Percentiles rank a stretch among this genome's conserved stretches.
Conservation (phyloP, 352 stramenopile genomes). For the Pelagophyceae sp. region DNA sequence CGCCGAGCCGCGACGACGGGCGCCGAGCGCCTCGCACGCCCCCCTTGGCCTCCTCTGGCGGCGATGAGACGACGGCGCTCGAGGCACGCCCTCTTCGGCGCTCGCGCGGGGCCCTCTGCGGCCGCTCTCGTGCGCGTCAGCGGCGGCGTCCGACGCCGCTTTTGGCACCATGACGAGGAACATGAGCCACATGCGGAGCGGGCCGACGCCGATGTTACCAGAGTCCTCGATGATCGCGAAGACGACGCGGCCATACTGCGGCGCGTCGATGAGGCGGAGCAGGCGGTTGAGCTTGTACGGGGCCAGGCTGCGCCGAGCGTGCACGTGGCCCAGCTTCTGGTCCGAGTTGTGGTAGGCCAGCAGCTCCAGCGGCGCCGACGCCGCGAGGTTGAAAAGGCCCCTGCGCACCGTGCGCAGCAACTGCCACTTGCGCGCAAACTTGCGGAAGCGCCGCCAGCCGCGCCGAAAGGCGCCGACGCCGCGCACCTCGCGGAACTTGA, state of each 20-base stretch:
- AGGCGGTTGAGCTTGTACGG: conserved; percentile 36
- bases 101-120: too few species aligned
- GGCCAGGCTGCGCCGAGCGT: not conserved
- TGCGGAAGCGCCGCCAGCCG: too few species aligned
- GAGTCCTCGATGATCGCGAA: conserved; percentile 28
- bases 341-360: not conserved
- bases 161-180: conserved; percentile 18
- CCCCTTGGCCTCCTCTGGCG: not conserved
- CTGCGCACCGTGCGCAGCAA: not conserved
- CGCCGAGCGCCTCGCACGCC: conserved; percentile 35
- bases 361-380: not conserved
- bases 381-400: not conserved
- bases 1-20: too few species aligned
- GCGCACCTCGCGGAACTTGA: too few species aligned
- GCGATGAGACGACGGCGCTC: too few species aligned
- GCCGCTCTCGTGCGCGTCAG: too few species aligned
- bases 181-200: conserved; percentile 5
- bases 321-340: not conserved
- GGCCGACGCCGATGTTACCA: not conserved
- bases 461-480: too few species aligned
- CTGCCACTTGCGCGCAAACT: too few species aligned
- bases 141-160: too few species aligned
- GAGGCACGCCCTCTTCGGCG: too few species aligned
- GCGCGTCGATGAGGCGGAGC: conserved; percentile 33
- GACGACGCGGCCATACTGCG: conserved; percentile 32